Percentiles rank a stretch among this genome's conserved stretches.
phyloP scores from a whole-genome alignment of 176 grass and related monocot genomes.

The Calamus simplicifolius region DNA sequence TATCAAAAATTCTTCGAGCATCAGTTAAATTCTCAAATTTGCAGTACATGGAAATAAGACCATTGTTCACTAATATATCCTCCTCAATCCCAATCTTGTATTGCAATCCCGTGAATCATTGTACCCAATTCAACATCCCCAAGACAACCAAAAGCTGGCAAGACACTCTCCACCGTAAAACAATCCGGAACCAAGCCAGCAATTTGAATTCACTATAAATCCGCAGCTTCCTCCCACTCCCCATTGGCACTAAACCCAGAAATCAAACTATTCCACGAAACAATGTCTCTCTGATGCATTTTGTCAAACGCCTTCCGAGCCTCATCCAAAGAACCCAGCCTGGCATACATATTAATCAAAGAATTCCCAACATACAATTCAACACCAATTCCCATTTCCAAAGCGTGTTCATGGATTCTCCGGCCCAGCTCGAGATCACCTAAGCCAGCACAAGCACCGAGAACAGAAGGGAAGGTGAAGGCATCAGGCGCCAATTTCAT shows the following conservation, averaged over 20 bases:
- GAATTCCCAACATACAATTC: background rate
- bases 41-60: constrained; percentile 4
- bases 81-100: background rate
- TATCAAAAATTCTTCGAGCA: constrained; percentile 6
- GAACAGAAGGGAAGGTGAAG: constrained; percentile 1
- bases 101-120: background rate
- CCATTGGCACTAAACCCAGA: constrained; percentile 3
- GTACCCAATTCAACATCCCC: background rate
- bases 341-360: background rate
- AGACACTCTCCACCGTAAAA: constrained; percentile 7
- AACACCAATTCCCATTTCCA: background rate
- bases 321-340: background rate
- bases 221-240: constrained; percentile 6
- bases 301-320: background rate
- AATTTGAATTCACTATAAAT: constrained; percentile 1
- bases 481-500: background rate
- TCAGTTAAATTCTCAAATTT: constrained; percentile 2
- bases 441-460: background rate
- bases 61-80: background rate
- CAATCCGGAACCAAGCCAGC: background rate
- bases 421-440: background rate
- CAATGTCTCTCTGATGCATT: background rate
- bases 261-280: constrained; percentile 1
- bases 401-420: background rate
- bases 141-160: constrained; percentile 1